Percentiles rank a stretch among this genome's conserved stretches.
Conservation (phyloP, 495 filamentous ascomycete species). For the Echria macrotheca region DNA sequence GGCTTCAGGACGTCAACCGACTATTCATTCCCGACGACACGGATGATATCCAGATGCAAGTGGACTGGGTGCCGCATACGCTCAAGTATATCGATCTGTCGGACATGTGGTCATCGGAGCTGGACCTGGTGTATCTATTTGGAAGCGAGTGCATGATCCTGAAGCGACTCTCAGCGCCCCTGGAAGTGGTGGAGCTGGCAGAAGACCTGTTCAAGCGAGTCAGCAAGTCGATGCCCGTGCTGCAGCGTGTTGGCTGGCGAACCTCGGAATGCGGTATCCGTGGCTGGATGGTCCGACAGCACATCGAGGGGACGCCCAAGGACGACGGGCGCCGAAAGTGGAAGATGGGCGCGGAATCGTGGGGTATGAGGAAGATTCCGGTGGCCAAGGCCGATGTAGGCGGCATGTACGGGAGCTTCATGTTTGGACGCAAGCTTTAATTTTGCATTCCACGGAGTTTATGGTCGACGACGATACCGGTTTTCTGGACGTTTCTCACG, state of each 20-base stretch:
- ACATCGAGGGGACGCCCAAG: neutral
- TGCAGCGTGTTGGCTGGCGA: constrained; percentile 56
- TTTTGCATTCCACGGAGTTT: constrained; percentile 1
- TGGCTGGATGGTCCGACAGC: constrained; percentile 60
- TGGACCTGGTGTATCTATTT: constrained; percentile 61
- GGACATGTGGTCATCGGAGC: constrained; percentile 54
- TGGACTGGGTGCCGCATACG: constrained; percentile 53
- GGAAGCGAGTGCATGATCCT: constrained; percentile 54
- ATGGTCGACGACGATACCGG: constrained; percentile 9
- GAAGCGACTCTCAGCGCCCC: constrained; percentile 55
- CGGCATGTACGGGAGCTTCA: constrained; percentile 82
- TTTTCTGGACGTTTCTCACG: no score
- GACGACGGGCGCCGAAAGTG: constrained; percentile 56
- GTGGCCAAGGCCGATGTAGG: constrained; percentile 72
- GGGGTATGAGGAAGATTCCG: constrained; percentile 84
- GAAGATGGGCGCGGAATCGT: constrained; percentile 88
- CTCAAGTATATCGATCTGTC: constrained; percentile 72
- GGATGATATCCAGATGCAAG: constrained; percentile 23
- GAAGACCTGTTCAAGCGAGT: constrained; percentile 65
- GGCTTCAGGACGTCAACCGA: constrained; percentile 57
- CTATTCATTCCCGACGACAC: constrained; percentile 47
- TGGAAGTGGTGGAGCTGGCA: constrained; percentile 74
- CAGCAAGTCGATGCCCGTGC: constrained; percentile 38
- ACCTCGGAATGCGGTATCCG: constrained; percentile 61
- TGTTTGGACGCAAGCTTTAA: constrained; percentile 57